phyloP scores from a whole-genome alignment of 106 monocot species.

The Alisma plantagoaquatica region DNA sequence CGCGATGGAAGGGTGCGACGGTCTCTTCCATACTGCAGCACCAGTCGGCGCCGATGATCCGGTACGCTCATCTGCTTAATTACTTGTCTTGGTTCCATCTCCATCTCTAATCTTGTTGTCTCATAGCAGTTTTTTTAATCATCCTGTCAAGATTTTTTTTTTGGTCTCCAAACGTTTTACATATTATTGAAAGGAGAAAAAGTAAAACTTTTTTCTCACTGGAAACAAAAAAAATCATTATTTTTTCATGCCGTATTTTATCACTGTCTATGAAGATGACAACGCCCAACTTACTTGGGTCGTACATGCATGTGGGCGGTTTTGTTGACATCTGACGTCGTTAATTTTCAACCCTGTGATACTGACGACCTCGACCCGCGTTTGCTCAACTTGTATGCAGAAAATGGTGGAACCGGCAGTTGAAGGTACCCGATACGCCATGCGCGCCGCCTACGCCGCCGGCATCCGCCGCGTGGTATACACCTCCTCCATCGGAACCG shows the following conservation, averaged over 20 bases:
- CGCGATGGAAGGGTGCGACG: conserved; percentile 33
- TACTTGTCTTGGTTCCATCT: not conserved
- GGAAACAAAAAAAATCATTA: not conserved
- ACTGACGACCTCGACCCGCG: not conserved
- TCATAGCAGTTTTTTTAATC: not conserved
- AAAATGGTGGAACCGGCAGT: conserved; percentile 8
- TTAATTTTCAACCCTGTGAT: not conserved
- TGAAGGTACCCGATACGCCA: conserved; percentile 6
- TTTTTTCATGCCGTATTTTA: too few species aligned
- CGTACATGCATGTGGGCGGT: not conserved
- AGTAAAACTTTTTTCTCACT: not conserved
- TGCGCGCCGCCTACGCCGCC: not conserved
- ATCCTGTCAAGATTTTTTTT: not conserved
- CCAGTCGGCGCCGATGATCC: conserved; percentile 45
- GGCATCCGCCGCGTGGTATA: not conserved
- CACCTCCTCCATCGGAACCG: conserved; percentile 10
- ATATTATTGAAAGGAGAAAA: too few species aligned
- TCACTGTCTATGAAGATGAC: too few species aligned
- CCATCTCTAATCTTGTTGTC: not conserved
- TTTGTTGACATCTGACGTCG: not conserved
- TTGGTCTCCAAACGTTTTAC: too few species aligned
- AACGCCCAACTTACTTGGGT: too few species aligned
- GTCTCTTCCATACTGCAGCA: conserved; percentile 48
- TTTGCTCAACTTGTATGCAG: not conserved
- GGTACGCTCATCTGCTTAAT: conserved; percentile 5